Evolutionary conservation across 208 protist species (phyloP).

Genomic region (Crithidia sp.): DNA sequence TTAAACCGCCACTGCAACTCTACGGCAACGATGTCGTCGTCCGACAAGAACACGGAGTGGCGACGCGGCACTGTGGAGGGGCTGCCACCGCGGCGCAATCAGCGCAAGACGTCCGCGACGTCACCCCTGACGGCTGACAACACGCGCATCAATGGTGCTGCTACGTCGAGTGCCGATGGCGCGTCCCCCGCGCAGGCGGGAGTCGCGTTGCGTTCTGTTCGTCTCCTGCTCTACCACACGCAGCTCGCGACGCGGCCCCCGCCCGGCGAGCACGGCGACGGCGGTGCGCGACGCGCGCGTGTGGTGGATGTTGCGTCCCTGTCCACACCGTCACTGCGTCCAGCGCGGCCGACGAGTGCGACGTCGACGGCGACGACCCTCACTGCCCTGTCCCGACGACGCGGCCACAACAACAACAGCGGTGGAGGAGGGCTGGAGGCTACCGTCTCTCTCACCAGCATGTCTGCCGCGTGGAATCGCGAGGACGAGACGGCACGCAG

Average conservation of each 20-base stretch:
- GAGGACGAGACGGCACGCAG: conserved; percentile 17
- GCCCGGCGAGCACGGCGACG: neutral
- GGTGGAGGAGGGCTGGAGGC: neutral
- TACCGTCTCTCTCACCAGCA: conserved; percentile 28
- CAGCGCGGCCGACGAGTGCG: neutral
- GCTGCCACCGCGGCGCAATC: neutral
- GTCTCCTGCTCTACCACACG: conserved; percentile 32
- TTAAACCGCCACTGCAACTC: conserved; percentile 6
- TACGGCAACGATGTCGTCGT: neutral
- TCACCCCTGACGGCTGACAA: neutral
- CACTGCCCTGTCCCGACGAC: neutral
- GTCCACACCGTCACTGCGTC: neutral
- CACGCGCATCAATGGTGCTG: too few relatives aligned
- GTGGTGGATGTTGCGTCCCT: neutral
- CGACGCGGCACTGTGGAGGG: too few relatives aligned
- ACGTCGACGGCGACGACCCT: neutral
- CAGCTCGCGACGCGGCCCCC: neutral
- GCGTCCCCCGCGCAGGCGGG: neutral
- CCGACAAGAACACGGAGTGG: too few relatives aligned
- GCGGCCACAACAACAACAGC: neutral
- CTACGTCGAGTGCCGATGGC: too few relatives aligned
- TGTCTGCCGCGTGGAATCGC: conserved; percentile 29
- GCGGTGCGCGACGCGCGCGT: neutral
- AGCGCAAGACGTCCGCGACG: neutral
- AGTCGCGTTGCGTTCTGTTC: conserved; percentile 15